Base-by-base conservation (phyloP, 1,284 basidiomycete species). In the Leccinum subrobustum region DNA sequence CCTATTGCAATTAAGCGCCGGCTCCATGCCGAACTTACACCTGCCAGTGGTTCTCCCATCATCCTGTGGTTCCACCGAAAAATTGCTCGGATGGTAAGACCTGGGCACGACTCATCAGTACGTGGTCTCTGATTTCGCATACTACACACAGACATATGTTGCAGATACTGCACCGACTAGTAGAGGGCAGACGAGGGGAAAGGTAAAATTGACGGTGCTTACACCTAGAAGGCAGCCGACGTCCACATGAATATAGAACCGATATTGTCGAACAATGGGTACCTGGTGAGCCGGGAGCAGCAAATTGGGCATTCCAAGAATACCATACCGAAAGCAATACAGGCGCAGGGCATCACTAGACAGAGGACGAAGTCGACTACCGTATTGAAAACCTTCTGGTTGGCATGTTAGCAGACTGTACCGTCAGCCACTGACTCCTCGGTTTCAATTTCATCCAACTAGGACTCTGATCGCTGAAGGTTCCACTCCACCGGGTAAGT, bases 181-280 rank as follows among this genome's bases (percentile, higher is more conserved):
- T 9, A 73, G 23, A 1, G 79, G 79, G 73, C 69, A 73, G 9
- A 75, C 69, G 1, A 81, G 64, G 3, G 70, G 68, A 54, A 73
- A 78, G 0, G 78, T 67, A 1, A 68, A 66, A 12, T 66, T 54
- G 8, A 75, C 73, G 42, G 69, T 73, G 57, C 63, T 74, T 6
- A 72, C 69, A 9, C 63, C 69, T 1, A 76, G 68, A 16, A 64
- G 35, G 61, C 79, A 81, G 2, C 79, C 80, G 6, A 79, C 23
- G 37, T 77, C 70, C 62, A 78, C 77, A 29, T 69, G 64, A 57
- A 81, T 76, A 58, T 76, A 68, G 67, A 71, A 80, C 3, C 79
- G 73, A 61, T 80, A 77, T 54, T 76, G 74, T 65, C 78, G 76
- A 3, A 79, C 77, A 53, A 80, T 60, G 66, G 23, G 33, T 20